Percentiles rank a stretch among this genome's conserved stretches.
phyloP scores from a whole-genome alignment of 306 rosid genomes.

The Ziziphus jujuba region DNA sequence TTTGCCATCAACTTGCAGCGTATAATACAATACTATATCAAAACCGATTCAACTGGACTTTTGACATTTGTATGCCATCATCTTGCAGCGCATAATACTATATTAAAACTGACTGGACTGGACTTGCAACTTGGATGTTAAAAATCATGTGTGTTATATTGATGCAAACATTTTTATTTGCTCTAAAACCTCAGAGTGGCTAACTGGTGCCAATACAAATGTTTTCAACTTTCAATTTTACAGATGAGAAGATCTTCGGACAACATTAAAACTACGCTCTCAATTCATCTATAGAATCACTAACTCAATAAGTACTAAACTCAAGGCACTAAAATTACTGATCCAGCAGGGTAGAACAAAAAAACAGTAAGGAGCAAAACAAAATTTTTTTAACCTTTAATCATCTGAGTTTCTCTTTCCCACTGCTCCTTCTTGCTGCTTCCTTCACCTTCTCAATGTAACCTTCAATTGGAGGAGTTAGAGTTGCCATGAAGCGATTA shows the following conservation, averaged over 20 bases:
- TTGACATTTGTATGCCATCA: too few species aligned
- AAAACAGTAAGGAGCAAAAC: background rate
- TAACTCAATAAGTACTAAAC: too few species aligned
- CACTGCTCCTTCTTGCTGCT: conserved; percentile 72
- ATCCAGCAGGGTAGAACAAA: background rate
- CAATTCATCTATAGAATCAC: background rate
- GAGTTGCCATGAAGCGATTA: conserved; percentile 76
- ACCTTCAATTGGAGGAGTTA: conserved; percentile 85
- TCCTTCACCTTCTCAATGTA: conserved; percentile 70
- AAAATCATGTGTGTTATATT: too few species aligned
- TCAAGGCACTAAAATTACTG: background rate
- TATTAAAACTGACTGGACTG: too few species aligned
- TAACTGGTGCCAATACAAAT: too few species aligned
- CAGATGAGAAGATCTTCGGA: background rate
- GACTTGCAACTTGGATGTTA: too few species aligned
- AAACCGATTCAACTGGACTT: too few species aligned
- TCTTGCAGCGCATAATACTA: too few species aligned
- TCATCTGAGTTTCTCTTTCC: conserved; percentile 73
- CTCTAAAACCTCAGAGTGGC: background rate
- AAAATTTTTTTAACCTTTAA: conserved; percentile 22
- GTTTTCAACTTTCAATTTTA: background rate
- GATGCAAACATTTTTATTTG: background rate
- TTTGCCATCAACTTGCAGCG: too few species aligned
- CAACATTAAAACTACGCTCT: background rate
- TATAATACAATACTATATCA: too few species aligned